Evolutionary conservation across 2,329 filamentous ascomycete genomes (phyloP), one percentile per base, ranked within the genome.

Genomic region (Beauveria bassiana): DNA sequence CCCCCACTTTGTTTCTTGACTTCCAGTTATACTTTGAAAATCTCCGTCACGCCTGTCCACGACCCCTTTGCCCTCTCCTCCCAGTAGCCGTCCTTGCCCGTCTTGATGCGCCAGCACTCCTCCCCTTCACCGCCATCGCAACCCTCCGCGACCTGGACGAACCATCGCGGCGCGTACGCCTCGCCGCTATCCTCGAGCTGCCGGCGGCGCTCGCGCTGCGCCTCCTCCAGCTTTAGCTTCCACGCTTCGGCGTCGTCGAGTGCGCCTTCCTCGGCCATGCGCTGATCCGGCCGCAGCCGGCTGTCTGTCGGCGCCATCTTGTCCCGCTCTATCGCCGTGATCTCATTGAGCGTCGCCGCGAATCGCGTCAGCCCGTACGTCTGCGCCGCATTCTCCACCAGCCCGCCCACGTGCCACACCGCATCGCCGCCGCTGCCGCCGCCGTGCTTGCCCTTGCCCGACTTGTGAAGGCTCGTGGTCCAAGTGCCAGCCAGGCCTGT

Each of bases 51-150:
- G 5, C 80, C 81, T 4, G 70, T 73, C 91, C 90, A 96, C 61
- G 78, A 78, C 1, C 87, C 87, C 65, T 78, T 83, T 3, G 79
- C 81, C 64, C 93, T 83, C 75, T 91, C 88, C 71, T 96, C 93
- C 95, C 95, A 99, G 75, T 99, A 99, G 9, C 91, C 87, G 20
- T 96, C 91, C 74, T 88, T 92, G 22, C 92, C 91, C 3, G 79
- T 79, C 77, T 87, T 95, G 65, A 96, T 74, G 68, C 86, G 83
- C 90, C 90, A 90, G 12, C 88, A 79, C 70, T 89, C 86, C 70
- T 89, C 87, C 4, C 82, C 83, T 38, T 38, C 34, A 53, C 83
- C 81, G 16, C 77, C 75, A 2, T 75, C 77, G 28, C 82, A 77
- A 26, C 82, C 79, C n/a, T 81, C 79, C 9, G 20, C n/a, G 1